Conservation (phyloP, 352 stramenopile genomes). For the Phytopythium litorale region DNA sequence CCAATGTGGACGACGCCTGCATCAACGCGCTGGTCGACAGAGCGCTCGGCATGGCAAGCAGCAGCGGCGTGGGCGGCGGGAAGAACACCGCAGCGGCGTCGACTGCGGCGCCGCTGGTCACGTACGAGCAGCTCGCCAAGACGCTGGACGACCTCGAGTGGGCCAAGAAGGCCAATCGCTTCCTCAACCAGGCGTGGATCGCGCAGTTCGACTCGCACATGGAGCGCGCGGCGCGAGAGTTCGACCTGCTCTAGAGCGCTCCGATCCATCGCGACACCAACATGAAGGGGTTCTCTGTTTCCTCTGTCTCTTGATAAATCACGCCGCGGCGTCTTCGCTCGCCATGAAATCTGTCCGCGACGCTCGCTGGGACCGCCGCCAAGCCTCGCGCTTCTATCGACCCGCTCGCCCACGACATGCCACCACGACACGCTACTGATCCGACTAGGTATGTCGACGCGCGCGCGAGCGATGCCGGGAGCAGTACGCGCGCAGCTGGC, state of each 20-base stretch:
- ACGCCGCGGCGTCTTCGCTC: neutral
- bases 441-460: slow-evolving; percentile 14
- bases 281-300: slow-evolving; percentile 20
- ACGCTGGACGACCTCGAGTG: slow-evolving; percentile 60
- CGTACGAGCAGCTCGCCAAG: slow-evolving; percentile 43
- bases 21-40: slow-evolving; percentile 47
- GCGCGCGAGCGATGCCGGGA: slow-evolving; percentile 59
- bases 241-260: slow-evolving; percentile 38
- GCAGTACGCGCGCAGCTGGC: slow-evolving; percentile 79
- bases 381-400: slow-evolving; percentile 4
- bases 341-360: neutral
- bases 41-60: slow-evolving; percentile 10
- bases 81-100: neutral
- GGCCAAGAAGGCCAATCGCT: slow-evolving; percentile 69
- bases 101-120: slow-evolving; percentile 16
- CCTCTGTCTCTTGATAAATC: slow-evolving; percentile 12
- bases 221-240: slow-evolving; percentile 64
- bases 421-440: slow-evolving; percentile 11
- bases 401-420: neutral
- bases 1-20: slow-evolving; percentile 42
- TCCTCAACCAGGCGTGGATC: slow-evolving; percentile 76
- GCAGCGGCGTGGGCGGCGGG: neutral
- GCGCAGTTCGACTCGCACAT: slow-evolving; percentile 79
- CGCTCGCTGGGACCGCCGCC: neutral
- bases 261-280: neutral